Evolutionary conservation across 352 stramenopile species (phyloP).

Genomic region (Phytophthora meadii): DNA sequence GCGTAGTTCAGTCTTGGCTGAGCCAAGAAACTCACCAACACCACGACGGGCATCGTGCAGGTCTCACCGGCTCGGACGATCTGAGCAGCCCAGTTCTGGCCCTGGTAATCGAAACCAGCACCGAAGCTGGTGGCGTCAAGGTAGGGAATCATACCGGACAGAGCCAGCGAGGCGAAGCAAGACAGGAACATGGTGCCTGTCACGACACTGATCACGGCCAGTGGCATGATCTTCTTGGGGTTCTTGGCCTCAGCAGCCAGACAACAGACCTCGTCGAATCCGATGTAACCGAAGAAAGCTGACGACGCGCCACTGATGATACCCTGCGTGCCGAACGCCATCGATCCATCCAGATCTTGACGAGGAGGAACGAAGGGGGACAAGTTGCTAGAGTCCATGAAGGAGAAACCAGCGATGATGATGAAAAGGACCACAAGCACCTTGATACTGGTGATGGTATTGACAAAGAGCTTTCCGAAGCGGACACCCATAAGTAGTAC

Average conservation of each 20-base stretch:
- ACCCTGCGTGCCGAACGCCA: conserved; percentile 54
- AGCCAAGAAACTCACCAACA: conserved; percentile 93
- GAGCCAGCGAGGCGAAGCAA: conserved; percentile 80
- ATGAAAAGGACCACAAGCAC: conserved; percentile 92
- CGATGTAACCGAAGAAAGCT: conserved; percentile 95
- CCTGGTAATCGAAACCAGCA: conserved; percentile 49
- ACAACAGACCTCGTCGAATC: conserved; percentile 96
- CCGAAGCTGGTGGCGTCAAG: conserved; percentile 47
- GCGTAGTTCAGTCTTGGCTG: conserved; percentile 95
- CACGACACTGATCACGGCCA: conserved; percentile 85
- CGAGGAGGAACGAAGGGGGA: conserved; percentile 79
- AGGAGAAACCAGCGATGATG: conserved; percentile 85
- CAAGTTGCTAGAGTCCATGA: conserved; percentile 87
- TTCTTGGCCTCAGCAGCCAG: conserved; percentile 85
- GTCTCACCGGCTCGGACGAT: conserved; percentile 38
- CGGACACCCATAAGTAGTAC: conserved; percentile 86
- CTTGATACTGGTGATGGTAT: conserved; percentile 87
- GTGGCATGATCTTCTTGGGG: conserved; percentile 78
- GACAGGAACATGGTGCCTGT: conserved; percentile 74
- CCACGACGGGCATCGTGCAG: conserved; percentile 84
- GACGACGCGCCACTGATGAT: conserved; percentile 85
- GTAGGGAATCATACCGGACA: conserved; percentile 83
- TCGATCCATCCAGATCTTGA: conserved; percentile 26
- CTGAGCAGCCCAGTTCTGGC: conserved; percentile 58
- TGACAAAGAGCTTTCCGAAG: conserved; percentile 91